Evolutionary conservation across 306 rosid species (phyloP).

Genomic region (Herpetospermum pedunculosum): DNA sequence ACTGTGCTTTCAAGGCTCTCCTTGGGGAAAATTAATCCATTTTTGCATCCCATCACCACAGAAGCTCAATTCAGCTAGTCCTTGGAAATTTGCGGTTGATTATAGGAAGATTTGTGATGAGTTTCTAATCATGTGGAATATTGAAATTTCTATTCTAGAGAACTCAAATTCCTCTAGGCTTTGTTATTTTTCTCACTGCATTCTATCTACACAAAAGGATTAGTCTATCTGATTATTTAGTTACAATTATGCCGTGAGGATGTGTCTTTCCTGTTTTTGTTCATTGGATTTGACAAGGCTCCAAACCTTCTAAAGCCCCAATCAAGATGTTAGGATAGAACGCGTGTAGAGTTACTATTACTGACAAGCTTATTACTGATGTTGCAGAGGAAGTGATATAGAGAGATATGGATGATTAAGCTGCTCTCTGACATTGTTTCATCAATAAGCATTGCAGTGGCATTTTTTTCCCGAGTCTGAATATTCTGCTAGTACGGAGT

Average conservation of each 20-base stretch:
- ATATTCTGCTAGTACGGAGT: slow-evolving; percentile 26
- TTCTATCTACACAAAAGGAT: background rate
- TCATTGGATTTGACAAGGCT: background rate
- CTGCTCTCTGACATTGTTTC: slow-evolving; percentile 69
- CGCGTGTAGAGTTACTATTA: background rate
- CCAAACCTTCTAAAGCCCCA: background rate
- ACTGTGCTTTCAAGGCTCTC: background rate
- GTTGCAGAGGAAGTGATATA: slow-evolving; percentile 69
- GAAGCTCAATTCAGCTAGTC: background rate
- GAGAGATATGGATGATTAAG: slow-evolving; percentile 81
- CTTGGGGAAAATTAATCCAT: background rate
- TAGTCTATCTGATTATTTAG: background rate
- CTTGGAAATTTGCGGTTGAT: background rate
- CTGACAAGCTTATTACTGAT: slow-evolving; percentile 18
- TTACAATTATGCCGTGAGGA: background rate
- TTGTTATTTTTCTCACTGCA: background rate
- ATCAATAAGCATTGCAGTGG: slow-evolving; percentile 76
- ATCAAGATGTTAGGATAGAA: background rate
- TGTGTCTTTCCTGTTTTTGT: background rate
- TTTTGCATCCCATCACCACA: background rate
- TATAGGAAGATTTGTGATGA: background rate
- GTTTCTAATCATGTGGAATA: background rate
- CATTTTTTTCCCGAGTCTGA: slow-evolving; percentile 68
- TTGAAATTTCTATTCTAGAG: background rate
- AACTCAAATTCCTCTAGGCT: background rate